Evolutionary conservation across 1,139 yeast genomes (phyloP), one percentile per base, ranked within the genome.

Genomic region (Candida mesenterica): DNA sequence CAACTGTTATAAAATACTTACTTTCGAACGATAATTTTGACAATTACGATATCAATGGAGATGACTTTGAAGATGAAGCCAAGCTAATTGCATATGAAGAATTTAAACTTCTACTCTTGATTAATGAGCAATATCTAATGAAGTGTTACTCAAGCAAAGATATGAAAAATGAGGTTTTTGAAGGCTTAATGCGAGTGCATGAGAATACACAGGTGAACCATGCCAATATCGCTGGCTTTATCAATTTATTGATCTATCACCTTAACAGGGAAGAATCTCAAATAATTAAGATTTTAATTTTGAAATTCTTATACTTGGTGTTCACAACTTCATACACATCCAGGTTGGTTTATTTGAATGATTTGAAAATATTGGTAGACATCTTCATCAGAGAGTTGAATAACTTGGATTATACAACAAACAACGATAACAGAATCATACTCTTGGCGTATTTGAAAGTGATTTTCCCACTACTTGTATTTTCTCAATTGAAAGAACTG

Each of bases 51-150:
- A 46, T 61, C 17, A 55, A 57, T 31, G 59, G 55, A 5, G 68
- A 62, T 30, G 62, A 68, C 43, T 65, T 72, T 49, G 76, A 75
- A 30, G 77, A 77, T 34, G 86, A 79, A 40, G 82, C 79, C 44
- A 73, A 82, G 31, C 49, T 65, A n/a, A 72, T 75, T 40, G 85
- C 87, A 35, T 79, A 79, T 45, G 78, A 86, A 28, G 80, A 82
- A 47, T 82, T 88, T 62, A 82, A 82, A 50, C 64, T 86, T n/a
- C 58, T 88, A 7, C 63, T 89, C 31, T 77, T 87, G 2, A 65
- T 89, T 15, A 88, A 88, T 55, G 96, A 89, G 54, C 96, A 89
- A 55, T 89, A 78, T 55, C 75, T 89, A 75, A 82, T 87, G 78
- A 69, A 70, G 30, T 72, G 77, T 19, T 69, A 63, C 43, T 51